phyloP scores from a whole-genome alignment of 73 alveolate genomes.

The Uronychia binucleata region DNA sequence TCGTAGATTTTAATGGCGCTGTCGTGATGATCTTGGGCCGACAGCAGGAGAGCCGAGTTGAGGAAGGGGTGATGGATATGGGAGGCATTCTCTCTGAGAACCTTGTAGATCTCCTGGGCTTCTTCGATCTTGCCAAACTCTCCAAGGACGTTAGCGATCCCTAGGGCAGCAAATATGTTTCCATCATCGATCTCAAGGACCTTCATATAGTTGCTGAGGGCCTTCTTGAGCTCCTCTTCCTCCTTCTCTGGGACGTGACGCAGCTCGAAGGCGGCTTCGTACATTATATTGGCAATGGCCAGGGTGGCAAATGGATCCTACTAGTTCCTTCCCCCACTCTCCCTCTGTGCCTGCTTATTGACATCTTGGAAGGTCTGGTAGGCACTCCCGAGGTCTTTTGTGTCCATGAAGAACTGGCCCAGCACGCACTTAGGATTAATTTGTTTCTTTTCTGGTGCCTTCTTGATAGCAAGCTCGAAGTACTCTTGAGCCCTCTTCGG shows the following conservation, averaged over 20 bases:
- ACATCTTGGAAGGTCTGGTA: constrained; percentile 31
- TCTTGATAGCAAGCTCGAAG: constrained; percentile 40
- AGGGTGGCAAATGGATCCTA: constrained; percentile 47
- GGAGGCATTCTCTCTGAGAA: constrained; percentile 36
- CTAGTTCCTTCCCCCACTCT: neutral
- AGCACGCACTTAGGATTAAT: constrained; percentile 35
- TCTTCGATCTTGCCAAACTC: constrained; percentile 57
- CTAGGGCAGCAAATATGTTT: constrained; percentile 66
- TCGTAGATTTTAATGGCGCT: constrained; percentile 53
- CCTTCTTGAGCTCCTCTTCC: constrained; percentile 30
- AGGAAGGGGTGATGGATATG: constrained; percentile 32
- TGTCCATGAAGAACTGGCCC: constrained; percentile 17
- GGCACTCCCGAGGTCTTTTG: constrained; percentile 25
- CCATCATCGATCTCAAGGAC: constrained; percentile 62
- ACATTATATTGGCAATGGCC: constrained; percentile 54
- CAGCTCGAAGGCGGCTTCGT: constrained; percentile 33
- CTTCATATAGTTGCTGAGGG: constrained; percentile 48
- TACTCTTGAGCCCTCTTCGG: constrained; percentile 51
- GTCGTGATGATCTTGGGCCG: constrained; percentile 22
- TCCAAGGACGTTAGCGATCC: constrained; percentile 60
- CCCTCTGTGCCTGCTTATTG: constrained; percentile 6
- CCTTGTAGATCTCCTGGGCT: constrained; percentile 59
- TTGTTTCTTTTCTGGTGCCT: constrained; percentile 22
- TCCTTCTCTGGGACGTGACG: constrained; percentile 28
- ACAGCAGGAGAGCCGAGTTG: constrained; percentile 48